phyloP scores from a whole-genome alignment of 257 asterid genomes.

The Solanum dulcamara region DNA sequence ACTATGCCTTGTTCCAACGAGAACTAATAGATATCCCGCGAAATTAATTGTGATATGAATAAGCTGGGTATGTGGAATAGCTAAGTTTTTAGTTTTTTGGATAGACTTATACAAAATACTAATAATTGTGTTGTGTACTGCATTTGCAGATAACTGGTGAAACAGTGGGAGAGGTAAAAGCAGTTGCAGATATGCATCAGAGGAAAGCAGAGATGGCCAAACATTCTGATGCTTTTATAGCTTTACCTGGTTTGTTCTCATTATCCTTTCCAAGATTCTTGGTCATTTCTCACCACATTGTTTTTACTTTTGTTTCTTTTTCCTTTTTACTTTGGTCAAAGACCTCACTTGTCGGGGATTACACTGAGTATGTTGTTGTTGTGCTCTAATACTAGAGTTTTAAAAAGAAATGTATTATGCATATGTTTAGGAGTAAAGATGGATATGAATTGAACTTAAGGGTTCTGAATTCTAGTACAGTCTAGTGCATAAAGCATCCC shows the following conservation, averaged over 20 bases:
- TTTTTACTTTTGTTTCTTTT: neutral
- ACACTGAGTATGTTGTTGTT: neutral
- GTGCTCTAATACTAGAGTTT: neutral
- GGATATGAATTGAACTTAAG: neutral
- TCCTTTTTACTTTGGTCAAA: neutral
- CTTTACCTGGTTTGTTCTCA: slow-evolving; percentile 21
- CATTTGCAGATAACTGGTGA: slow-evolving; percentile 25
- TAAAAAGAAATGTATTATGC: neutral
- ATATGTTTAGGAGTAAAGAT: neutral
- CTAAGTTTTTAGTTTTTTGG: too few species aligned
- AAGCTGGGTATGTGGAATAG: too few species aligned
- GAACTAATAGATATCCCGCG: neutral
- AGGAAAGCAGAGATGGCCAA: slow-evolving; percentile 33
- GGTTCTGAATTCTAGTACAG: neutral
- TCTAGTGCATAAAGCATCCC: neutral
- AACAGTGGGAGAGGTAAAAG: slow-evolving; percentile 31
- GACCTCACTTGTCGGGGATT: neutral
- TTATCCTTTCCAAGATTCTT: neutral
- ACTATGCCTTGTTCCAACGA: neutral
- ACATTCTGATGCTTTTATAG: slow-evolving; percentile 33
- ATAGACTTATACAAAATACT: neutral
- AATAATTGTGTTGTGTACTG: neutral
- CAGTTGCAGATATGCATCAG: slow-evolving; percentile 35
- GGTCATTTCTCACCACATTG: neutral
- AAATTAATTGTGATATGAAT: neutral